Percentiles rank a stretch among this genome's conserved stretches.
Conservation (phyloP, 2,329 filamentous ascomycete genomes). For the Cytospora paraplurivora region DNA sequence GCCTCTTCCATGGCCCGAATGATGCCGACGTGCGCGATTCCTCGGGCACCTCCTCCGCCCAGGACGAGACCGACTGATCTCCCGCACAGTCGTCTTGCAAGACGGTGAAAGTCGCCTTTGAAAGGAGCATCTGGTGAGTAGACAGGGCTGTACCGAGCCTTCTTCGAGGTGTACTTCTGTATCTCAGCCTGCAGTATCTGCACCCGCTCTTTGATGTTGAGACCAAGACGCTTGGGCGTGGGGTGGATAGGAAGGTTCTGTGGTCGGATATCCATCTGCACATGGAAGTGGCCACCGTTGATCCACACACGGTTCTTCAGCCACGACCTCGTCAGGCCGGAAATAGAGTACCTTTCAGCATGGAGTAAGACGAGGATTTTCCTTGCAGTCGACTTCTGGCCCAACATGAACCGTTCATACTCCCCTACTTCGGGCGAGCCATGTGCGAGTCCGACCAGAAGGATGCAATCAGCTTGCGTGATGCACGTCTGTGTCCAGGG, state of each 20-base stretch:
- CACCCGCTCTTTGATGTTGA: conserved; percentile 86
- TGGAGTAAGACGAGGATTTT: conserved; percentile 92
- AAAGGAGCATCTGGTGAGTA: conserved; percentile 91
- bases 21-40: conserved; percentile 89
- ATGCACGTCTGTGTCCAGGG: conserved; percentile 99
- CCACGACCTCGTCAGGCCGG: conserved; percentile 87
- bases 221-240: conserved; percentile 76
- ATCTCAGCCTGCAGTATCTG: conserved; percentile 96
- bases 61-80: conserved; percentile 94
- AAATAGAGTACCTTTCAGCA: conserved; percentile 80
- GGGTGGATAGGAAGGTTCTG: conserved; percentile 76
- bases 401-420: conserved; percentile 93
- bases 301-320: conserved; percentile 94
- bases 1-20: conserved; percentile 95
- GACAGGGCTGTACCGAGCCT: conserved; percentile 82
- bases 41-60: conserved; percentile 88
- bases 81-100: conserved; percentile 86
- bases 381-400: conserved; percentile 94
- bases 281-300: conserved; percentile 95
- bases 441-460: conserved; percentile 89
- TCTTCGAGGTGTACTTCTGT: conserved; percentile 95
- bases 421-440: conserved; percentile 89
- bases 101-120: conserved; percentile 94
- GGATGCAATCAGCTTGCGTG: conserved; percentile 91
- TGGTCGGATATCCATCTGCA: conserved; percentile 88